These are phyloP conservation scores for Nannizzia gypsea DNA, from an alignment of 2,329 filamentous ascomycete species.

Conservation along the genomic window DNA sequence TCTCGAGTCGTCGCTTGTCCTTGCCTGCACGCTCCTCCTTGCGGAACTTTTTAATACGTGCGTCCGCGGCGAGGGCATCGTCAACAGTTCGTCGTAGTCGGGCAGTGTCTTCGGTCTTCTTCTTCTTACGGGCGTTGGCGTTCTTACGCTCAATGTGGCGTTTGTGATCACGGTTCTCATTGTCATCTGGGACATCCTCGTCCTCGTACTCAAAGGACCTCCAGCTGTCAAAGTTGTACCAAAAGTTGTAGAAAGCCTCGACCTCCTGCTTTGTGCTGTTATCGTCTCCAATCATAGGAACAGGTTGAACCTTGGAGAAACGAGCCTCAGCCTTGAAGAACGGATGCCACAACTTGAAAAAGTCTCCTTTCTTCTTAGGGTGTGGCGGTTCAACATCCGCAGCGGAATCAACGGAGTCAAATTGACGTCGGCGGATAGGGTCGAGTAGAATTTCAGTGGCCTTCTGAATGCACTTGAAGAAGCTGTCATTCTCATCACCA, in stretches of 20 bases:
- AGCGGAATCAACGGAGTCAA: conserved; percentile 88
- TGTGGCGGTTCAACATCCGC: conserved; percentile 83
- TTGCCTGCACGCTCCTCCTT: conserved; percentile 84
- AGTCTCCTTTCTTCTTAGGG: conserved; percentile 77
- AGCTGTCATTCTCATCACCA: conserved; percentile 78
- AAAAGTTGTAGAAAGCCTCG: conserved; percentile 97
- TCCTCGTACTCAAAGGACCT: conserved; percentile 95
- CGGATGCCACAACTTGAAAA: conserved; percentile 85
- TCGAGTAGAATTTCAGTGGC: conserved; percentile 88
- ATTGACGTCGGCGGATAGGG: conserved; percentile 84
- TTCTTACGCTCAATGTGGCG: conserved; percentile 98
- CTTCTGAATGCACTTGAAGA: conserved; percentile 99
- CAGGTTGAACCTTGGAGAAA: conserved; percentile 84
- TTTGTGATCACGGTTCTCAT: conserved; percentile 98
- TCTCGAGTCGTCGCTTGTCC: conserved; percentile 87
- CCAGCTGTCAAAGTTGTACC: conserved; percentile 99
- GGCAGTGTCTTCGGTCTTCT: conserved; percentile 94
- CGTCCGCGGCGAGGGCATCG: conserved; percentile 69
- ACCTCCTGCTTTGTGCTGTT: conserved; percentile 81
- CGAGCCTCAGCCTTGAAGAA: conserved; percentile 87
- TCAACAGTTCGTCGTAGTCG: conserved; percentile 85
- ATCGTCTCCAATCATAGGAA: conserved; percentile 73
- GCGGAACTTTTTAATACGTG: conserved; percentile 95
- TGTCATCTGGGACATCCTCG: conserved; percentile 97
- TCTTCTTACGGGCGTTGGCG: conserved; percentile 93